These are phyloP conservation scores for Floccularia luteovirens DNA, from an alignment of 768 basidiomycete species.

Conservation along the genomic window DNA sequence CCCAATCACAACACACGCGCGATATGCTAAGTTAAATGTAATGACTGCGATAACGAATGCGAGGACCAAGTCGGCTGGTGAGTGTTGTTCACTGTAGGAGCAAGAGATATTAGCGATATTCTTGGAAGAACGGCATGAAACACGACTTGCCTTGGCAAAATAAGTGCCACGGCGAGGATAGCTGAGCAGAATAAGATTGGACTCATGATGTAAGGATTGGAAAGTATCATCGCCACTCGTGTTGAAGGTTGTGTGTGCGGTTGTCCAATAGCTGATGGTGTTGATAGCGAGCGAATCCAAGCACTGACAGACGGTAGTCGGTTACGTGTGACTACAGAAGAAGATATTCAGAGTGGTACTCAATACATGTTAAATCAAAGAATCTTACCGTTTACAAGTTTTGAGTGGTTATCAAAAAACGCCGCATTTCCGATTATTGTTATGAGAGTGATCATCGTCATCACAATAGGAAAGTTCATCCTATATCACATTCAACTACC, in stretches of 20 bases:
- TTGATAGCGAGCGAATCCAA: conserved; percentile 38
- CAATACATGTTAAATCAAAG: not conserved
- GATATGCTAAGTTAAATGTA: conserved; percentile 81
- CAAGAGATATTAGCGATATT: conserved; percentile 1
- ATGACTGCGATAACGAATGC: conserved; percentile 69
- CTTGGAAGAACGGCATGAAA: not conserved
- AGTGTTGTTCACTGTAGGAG: conserved; percentile 43
- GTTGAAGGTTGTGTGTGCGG: conserved; percentile 27
- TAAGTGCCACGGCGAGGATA: conserved; percentile 44
- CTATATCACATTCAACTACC: conserved; percentile 39
- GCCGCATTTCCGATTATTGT: conserved; percentile 51
- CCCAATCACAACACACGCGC: conserved; percentile 77
- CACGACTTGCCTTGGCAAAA: conserved; percentile 49
- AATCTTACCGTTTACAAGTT: conserved; percentile 54
- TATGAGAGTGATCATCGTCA: conserved; percentile 47
- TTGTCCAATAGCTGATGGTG: conserved; percentile 21
- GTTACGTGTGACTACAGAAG: conserved; percentile 46
- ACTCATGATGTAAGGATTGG: conserved; percentile 70
- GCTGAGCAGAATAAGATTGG: conserved; percentile 51
- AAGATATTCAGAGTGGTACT: conserved; percentile 1
- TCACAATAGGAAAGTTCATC: conserved; percentile 59
- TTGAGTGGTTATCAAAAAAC: conserved; percentile 55
- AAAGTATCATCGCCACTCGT: conserved; percentile 32
- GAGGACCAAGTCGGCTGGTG: conserved; percentile 76
- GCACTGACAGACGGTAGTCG: conserved; percentile 47